A percentile compares a stretch with the other conserved stretches of the same genome.
These are phyloP conservation scores for Mortierella sp. DNA, from an alignment of 371 early-diverging fungal genomes.

Conservation along the genomic window DNA sequence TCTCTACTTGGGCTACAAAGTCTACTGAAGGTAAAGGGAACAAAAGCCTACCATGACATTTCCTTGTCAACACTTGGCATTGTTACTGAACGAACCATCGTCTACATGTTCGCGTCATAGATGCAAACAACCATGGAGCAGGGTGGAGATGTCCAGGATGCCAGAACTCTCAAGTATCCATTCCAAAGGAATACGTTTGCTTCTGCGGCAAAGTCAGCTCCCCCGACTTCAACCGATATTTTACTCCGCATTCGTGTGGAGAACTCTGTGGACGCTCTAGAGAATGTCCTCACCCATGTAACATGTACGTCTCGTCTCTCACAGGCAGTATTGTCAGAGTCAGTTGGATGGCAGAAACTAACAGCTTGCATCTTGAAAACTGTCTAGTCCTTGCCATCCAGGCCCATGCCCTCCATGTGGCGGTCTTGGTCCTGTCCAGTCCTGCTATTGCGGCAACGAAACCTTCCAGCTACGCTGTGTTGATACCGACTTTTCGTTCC, in stretches of 20 bases:
- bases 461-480: conserved; percentile 73
- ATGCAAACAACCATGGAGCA: conserved; percentile 20
- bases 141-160: conserved; percentile 96
- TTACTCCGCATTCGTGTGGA: conserved; percentile 89
- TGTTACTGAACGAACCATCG: too few species aligned
- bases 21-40: conserved; percentile 66
- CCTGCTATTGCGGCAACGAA: conserved; percentile 86
- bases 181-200: conserved; percentile 82
- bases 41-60: background rate
- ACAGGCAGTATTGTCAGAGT: background rate
- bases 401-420: conserved; percentile 96
- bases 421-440: conserved; percentile 74
- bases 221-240: conserved; percentile 70
- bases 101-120: conserved; percentile 5
- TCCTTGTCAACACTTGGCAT: too few species aligned
- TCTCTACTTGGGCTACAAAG: conserved; percentile 79
- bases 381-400: conserved; percentile 85
- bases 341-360: too few species aligned
- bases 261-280: conserved; percentile 75
- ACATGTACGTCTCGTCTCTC: conserved; percentile 59
- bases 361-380: background rate
- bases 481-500: conserved; percentile 71
- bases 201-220: conserved; percentile 88
- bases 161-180: conserved; percentile 71
- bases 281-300: conserved; percentile 76